Evolutionary conservation across 2,329 filamentous ascomycete species (phyloP), one percentile per base, ranked within the genome.

Genomic region (Penicillium griseofulvum): DNA sequence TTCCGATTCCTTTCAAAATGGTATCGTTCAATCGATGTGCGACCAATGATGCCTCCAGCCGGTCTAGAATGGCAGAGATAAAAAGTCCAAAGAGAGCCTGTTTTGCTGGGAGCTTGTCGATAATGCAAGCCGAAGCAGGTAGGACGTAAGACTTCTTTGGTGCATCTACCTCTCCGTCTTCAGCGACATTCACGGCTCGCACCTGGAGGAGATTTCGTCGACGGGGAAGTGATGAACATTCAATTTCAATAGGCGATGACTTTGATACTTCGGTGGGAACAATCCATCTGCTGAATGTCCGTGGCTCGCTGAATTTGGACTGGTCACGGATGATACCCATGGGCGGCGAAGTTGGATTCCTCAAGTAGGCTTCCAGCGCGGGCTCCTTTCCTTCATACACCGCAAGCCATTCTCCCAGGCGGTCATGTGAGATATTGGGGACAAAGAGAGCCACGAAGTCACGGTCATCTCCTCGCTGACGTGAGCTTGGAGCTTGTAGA

Each of bases 21-120:
- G 80, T 85, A 2, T 73, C 71, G 19, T 81, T 80, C 4, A 96
- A 74, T 43, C 81, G 75, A 5, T 82, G 74, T 0, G 87, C 88
- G 8, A 90, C 75, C 24, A 93, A 73, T 26, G 81, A 76, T 0
- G 84, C 76, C 59, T 89, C 88, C 2, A 93, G 64, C n/a, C 83
- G 83, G 61, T 90, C 83, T 16, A 89, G 75, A 34, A 97, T 83
- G 0, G 85, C 86, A 0, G 92, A 91, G 5, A 94, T 80, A 36
- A 94, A 78, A 50, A 87, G 71, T 0, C 80, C 80, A 57, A 85
- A 76, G 17, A 77, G 67, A 0, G 78, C 73, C 58, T 80, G 80
- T 12, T 63, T 57, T 0, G 71, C 61, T 1, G 82, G 81, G 1
- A 84, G 65, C 19, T 68, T 72, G 39, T 78, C 74, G 22, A 74